Base-by-base conservation (phyloP, 2,329 filamentous ascomycete species). In the Coniochaeta sp. region DNA sequence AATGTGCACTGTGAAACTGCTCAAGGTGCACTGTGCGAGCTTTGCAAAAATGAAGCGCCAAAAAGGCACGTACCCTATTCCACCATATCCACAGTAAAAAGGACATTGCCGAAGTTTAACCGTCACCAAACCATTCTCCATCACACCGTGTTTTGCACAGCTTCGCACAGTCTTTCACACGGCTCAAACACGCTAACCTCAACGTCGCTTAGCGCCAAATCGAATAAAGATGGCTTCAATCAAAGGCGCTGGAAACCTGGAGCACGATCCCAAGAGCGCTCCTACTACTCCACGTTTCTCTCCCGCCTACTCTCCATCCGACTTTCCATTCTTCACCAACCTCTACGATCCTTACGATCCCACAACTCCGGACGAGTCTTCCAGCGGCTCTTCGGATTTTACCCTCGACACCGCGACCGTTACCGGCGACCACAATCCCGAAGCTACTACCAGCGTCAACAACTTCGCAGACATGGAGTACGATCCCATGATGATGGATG, bases 401-500 rank as follows among this genome's bases (percentile, higher is more conserved):
- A 52, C 22, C 47, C 2, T n/a, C 47, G n/a, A 4, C 19, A 16
- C 12, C 47, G 22, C 4, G 22, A 52, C 47, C 26, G 1, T 52
- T n/a, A 1, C 4, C 22, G 6, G 24, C 47, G 22, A 52, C 17
- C 5, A 9, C 8, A 52, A 14, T n/a, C 3, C 22, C 10, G 8
- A 5, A 7, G 8, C 44, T 19, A 4, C 44, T 22, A 50, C 10
- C 19, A 16, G 2, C 16, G 5, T 9, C 12, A 9, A 17, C 4
- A 12, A 16, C 22, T 34, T 12, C 38, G 47, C 24, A 28, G 19
- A 24, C 22, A 52, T 52, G 82, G 81, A 85, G 65, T 85, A 85
- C 73, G 83, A 86, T 65, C 76, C 80, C 38, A 82, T 84, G 79
- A 79, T 81, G 71, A 80, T 84, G 75, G 82, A 85, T 65, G 83